Evolutionary conservation across 2,329 filamentous ascomycete species (phyloP), one percentile per base, ranked within the genome.

Genomic region (Tolypocladium endophyticum): DNA sequence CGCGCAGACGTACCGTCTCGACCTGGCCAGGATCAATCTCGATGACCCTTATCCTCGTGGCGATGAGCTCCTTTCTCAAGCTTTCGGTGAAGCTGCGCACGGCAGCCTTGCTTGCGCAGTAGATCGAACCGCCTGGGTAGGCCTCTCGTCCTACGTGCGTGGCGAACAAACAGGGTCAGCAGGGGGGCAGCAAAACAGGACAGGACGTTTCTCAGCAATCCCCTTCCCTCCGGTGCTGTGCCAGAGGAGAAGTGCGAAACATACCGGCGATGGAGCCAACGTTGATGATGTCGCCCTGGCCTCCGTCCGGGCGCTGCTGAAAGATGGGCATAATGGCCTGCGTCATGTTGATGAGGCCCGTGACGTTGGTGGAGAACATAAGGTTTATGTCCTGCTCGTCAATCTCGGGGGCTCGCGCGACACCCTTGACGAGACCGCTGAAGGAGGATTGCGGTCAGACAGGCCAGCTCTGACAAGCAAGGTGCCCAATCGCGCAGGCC

Each of bases 351-450:
- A 99, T 94, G 39, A 99, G 81, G 35, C 94, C 94, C 2, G 89
- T 94, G 58, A 97, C 92, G 72, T 99, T 99, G 61, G 94, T 97
- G 55, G 83, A 77, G 71, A 97, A 90, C 92, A 97, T 97, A 72
- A 87, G 70, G 67, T 88, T 81, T 67, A 97, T 88, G 76, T 99
- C 93, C 61, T 87, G 86, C 68, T 89, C 81, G 20, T 80, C 81
- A 71, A 99, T 97, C 47, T 90, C 83, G 23, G 92, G 92, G 1
- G 92, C 91, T 71, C 88, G 86, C 56, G 90, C 93, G 16, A 96
- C 84, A 64, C 92, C 92, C 74, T 89, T 93, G 62, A 96, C 93
- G 25, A 97, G 83, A 50, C 93, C 93, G 55, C 90, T 94, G 20
- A 8, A 6, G 30, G 50, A 14, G 36, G 50, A 36, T 2, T 3